Evolutionary conservation across 495 filamentous ascomycete genomes (phyloP), one percentile per base, ranked within the genome.

Genomic region (Xeromyces bisporus): DNA sequence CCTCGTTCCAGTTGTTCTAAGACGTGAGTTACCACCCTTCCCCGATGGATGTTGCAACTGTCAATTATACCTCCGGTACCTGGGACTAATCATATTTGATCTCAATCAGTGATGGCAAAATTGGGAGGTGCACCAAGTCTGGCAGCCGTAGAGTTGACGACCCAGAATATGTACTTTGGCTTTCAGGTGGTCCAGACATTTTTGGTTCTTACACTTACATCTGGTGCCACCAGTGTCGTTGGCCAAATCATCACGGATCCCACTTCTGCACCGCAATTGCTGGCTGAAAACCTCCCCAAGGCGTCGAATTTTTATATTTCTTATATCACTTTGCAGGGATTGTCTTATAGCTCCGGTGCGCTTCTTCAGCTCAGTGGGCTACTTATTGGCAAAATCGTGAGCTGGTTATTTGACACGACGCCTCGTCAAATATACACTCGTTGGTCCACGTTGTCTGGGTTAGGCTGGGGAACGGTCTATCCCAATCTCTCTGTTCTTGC

Each of bases 121-220:
- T 50, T 84, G 29, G 67, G 77, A 20, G 89, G 89, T 27, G 80
- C 72, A 30, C 81, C 84, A 8, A 84, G 78, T 7, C 41, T 69
- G 3, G 76, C 84, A 5, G 67, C 71, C 8, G 70, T 96, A 18
- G 89, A 97, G 56, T 61, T 93, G 21, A 78, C 75, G 27, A 78
- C 76, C 1, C 89, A 97, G 48, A 92, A 91, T 46, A 80, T 67
- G 29, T 97, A 92, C 63, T 97, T 96, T 46, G 69, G 66, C 11
- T 97, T 96, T 69, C 86, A 93, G 51, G 78, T 97, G 25, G 65
- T 97, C 17, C 87, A 97, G 53, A 80, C 93, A 11, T 97, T 96
- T 64, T 60, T 97, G 30, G 71, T 97, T 17, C 66, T 83, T 1
- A 96, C 89, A 2, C 25, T 93, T 16, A 58, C 77, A 11, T 82